Conservation (phyloP, 371 early-diverging fungal species). For the Mucor circinelloides region DNA sequence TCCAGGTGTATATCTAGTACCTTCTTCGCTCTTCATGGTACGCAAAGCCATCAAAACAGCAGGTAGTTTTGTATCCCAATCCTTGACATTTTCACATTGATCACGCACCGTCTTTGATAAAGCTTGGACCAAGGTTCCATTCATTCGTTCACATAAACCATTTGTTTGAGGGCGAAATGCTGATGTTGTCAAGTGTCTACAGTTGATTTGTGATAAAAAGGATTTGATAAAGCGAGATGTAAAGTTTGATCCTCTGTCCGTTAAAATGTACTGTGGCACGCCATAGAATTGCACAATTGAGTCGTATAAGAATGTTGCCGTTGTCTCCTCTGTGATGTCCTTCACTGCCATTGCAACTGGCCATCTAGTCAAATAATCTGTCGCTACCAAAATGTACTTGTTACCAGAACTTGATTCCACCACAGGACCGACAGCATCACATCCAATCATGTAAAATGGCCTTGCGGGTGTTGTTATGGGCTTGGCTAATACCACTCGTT, state of each 20-base stretch:
- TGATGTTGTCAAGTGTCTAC: constrained; percentile 18
- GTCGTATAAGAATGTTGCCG: constrained; percentile 16
- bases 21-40: constrained; percentile 18
- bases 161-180: constrained; percentile 34
- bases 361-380: constrained; percentile 21
- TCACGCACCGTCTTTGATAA: constrained; percentile 16
- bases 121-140: constrained; percentile 15
- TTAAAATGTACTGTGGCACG: constrained; percentile 9
- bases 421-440: constrained; percentile 29
- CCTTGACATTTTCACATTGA: background rate
- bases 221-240: constrained; percentile 5
- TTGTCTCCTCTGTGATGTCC: constrained; percentile 21
- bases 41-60: constrained; percentile 15
- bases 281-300: constrained; percentile 15
- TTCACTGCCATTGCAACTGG: constrained; percentile 14
- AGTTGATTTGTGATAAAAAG: constrained; percentile 10
- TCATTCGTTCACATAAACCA: constrained; percentile 38
- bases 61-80: constrained; percentile 16
- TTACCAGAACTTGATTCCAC: background rate
- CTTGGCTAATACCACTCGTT: background rate
- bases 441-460: constrained; percentile 23
- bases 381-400: constrained; percentile 7
- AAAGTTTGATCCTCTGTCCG: constrained; percentile 27
- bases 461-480: constrained; percentile 8
- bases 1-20: constrained; percentile 10